These are phyloP conservation scores for Pyrenophora teres DNA, from an alignment of 2,329 filamentous ascomycete genomes.

Conservation along the genomic window DNA sequence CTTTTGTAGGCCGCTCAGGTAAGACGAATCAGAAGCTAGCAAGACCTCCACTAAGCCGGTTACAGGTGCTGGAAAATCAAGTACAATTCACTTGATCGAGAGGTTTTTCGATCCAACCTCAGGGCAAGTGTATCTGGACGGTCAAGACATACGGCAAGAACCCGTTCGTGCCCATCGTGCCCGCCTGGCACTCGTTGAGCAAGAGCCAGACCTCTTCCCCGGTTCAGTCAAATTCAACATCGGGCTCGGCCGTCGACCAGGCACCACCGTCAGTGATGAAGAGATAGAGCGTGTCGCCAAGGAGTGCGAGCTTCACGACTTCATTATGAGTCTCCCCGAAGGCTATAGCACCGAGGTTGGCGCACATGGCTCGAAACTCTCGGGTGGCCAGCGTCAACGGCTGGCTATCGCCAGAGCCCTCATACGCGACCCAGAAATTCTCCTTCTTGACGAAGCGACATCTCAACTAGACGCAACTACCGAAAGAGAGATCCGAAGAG, in stretches of 20 bases:
- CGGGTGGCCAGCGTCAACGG: constrained; percentile 54
- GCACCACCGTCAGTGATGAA: constrained; percentile 26
- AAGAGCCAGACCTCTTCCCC: constrained; percentile 54
- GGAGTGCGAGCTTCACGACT: constrained; percentile 53
- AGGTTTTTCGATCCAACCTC: constrained; percentile 51
- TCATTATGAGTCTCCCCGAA: constrained; percentile 54
- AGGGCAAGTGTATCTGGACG: constrained; percentile 50
- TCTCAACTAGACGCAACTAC: constrained; percentile 54
- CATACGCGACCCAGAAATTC: constrained; percentile 52
- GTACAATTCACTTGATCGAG: constrained; percentile 53
- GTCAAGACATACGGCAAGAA: constrained; percentile 48
- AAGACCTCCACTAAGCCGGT: background rate
- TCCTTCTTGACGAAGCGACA: constrained; percentile 55
- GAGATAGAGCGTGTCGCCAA: constrained; percentile 45
- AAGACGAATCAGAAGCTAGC: background rate
- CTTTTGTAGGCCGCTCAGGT: constrained; percentile 52
- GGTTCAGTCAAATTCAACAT: constrained; percentile 53
- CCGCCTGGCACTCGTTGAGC: constrained; percentile 50
- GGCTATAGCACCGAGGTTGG: constrained; percentile 55
- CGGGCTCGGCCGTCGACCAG: constrained; percentile 45
- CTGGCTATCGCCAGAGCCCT: constrained; percentile 54
- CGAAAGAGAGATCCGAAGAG: constrained; percentile 50
- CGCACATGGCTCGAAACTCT: constrained; percentile 50
- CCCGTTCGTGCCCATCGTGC: constrained; percentile 46
- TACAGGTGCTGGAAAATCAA: constrained; percentile 51